A percentile compares a stretch with the other conserved stretches of the same genome.
Evolutionary conservation across 495 filamentous ascomycete genomes (phyloP).

Genomic region (Aspergillus biplanus): DNA sequence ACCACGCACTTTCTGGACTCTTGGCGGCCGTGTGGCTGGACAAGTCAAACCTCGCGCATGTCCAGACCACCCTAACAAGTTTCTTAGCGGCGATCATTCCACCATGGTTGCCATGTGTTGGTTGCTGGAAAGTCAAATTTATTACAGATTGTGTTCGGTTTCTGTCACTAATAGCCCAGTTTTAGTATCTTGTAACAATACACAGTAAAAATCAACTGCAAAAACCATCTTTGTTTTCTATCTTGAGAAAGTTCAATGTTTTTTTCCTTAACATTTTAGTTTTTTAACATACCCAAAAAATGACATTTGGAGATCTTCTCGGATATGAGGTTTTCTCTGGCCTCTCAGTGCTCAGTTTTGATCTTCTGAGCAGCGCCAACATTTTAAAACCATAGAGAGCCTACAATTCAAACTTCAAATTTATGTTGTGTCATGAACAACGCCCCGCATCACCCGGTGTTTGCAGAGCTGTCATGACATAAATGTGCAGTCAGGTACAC

Average conservation of each 20-base stretch:
- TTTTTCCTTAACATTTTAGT: not conserved
- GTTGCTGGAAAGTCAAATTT: conserved; percentile 28
- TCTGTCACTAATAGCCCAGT: not conserved
- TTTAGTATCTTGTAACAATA: not conserved
- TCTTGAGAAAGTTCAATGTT: not conserved
- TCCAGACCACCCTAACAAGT: conserved; percentile 22
- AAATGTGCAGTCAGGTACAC: not conserved
- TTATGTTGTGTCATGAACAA: not conserved
- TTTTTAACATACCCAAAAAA: not conserved
- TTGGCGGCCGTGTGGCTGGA: conserved; percentile 26
- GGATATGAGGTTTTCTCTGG: too few relatives aligned
- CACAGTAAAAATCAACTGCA: not conserved
- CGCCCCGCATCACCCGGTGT: conserved; percentile 14
- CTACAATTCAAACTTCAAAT: not conserved
- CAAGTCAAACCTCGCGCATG: conserved; percentile 22
- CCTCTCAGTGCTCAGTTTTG: too few relatives aligned
- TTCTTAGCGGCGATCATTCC: conserved; percentile 34
- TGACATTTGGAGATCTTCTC: too few relatives aligned
- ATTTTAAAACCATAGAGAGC: not conserved
- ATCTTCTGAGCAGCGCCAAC: too few relatives aligned
- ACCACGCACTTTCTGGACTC: conserved; percentile 15
- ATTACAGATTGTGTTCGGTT: not conserved
- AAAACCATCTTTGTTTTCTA: not conserved
- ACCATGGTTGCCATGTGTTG: conserved; percentile 35
- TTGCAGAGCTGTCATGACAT: conserved; percentile 21